A percentile compares a stretch with the other conserved stretches of the same genome.
These are phyloP conservation scores for Sugiyamaella japonica DNA, from an alignment of 1,139 yeast genomes.

Conservation along the genomic window DNA sequence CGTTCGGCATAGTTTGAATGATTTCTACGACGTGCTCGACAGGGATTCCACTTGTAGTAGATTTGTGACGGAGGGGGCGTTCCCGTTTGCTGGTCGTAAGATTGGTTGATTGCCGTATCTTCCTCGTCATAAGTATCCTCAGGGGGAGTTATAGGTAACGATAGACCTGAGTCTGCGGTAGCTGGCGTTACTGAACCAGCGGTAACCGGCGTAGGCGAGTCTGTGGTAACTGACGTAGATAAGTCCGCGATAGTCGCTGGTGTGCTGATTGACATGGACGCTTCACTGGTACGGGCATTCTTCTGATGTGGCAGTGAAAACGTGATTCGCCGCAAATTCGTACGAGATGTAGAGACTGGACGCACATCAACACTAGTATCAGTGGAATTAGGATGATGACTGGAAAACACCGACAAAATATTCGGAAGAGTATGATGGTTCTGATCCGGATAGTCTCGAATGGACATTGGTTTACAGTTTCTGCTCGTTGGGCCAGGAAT, in stretches of 20 bases:
- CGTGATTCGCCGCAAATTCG: slow-evolving; percentile 8
- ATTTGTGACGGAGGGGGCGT: slow-evolving; percentile 8
- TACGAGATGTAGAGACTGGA: slow-evolving; percentile 2
- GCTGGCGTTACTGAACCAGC: neutral
- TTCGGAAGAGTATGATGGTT: slow-evolving; percentile 3
- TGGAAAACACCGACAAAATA: slow-evolving; percentile 16
- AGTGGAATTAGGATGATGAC: neutral
- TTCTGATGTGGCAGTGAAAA: slow-evolving; percentile 6
- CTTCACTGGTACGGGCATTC: neutral
- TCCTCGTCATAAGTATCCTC: slow-evolving; percentile 22
- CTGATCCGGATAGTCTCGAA: neutral
- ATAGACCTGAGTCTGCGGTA: neutral
- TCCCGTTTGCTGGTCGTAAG: slow-evolving; percentile 1
- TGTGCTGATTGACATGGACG: neutral
- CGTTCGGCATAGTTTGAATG: slow-evolving; percentile 37
- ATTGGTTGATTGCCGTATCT: slow-evolving; percentile 17
- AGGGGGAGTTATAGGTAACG: neutral
- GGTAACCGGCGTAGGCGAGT: neutral
- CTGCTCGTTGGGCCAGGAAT: neutral
- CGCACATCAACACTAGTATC: too few species aligned
- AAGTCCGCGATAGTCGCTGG: slow-evolving; percentile 1
- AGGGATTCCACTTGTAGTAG: slow-evolving; percentile 35
- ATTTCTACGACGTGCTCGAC: slow-evolving; percentile 28
- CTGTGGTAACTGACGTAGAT: neutral
- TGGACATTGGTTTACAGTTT: neutral